Conservation (phyloP, 352 stramenopile species). For the Phytophthora hybrid region DNA sequence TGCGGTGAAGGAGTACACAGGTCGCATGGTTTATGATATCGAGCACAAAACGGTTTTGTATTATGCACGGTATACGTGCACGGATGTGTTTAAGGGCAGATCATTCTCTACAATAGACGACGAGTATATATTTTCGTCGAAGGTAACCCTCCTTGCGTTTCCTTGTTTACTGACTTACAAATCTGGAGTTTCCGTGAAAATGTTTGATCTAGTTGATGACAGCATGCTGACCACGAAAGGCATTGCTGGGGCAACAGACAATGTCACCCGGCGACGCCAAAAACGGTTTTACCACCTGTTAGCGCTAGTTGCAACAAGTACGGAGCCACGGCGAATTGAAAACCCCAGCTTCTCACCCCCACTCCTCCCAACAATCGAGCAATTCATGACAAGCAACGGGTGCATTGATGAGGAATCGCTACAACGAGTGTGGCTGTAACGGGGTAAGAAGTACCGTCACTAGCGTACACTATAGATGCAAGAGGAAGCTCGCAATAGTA, state of each 20-base stretch:
- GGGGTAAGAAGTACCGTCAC: too few species aligned
- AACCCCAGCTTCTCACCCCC: too few species aligned
- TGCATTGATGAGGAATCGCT: too few species aligned
- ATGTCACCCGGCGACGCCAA: not conserved
- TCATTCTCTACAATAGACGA: not conserved
- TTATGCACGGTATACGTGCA: not conserved
- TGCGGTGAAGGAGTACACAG: not conserved
- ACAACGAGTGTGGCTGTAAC: too few species aligned
- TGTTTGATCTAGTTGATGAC: not conserved
- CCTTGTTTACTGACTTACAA: not conserved
- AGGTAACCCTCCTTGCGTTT: not conserved
- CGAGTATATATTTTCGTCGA: not conserved
- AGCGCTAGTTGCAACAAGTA: not conserved
- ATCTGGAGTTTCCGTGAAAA: not conserved
- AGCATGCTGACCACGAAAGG: not conserved
- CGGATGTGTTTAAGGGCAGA: not conserved
- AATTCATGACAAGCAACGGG: too few species aligned
- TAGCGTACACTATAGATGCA: too few species aligned
- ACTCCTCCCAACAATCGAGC: too few species aligned
- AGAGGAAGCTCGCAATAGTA: too few species aligned
- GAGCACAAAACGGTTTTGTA: not conserved
- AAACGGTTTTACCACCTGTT: not conserved
- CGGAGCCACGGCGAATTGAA: too few species aligned
- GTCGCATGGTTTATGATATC: not conserved
- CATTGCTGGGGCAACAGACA: not conserved